Evolutionary conservation across 169 alveolate genomes (phyloP).

Genomic region (Plasmodium knowlesi): DNA sequence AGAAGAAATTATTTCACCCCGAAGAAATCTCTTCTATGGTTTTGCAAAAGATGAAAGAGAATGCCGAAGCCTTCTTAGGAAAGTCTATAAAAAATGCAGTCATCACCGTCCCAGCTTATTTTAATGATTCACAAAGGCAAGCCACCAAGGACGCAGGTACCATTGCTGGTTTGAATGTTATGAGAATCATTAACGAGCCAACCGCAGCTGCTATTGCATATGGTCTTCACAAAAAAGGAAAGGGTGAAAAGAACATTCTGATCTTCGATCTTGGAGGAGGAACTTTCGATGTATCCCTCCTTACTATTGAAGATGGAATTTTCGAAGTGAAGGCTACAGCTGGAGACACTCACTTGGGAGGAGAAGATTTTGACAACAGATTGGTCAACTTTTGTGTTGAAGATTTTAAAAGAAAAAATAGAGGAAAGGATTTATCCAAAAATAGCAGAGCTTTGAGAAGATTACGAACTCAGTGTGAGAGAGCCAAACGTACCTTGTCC

Average conservation of each 20-base stretch:
- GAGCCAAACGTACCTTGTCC: conserved; percentile 98
- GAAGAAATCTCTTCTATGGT: conserved; percentile 97
- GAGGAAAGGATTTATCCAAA: conserved; percentile 90
- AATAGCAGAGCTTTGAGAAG: conserved; percentile 95
- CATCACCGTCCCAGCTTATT: conserved; percentile 99
- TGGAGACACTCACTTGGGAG: conserved; percentile 99
- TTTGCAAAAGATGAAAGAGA: conserved; percentile 97
- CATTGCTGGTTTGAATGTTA: conserved; percentile 98
- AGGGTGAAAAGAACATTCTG: conserved; percentile 93
- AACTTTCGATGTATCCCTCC: conserved; percentile 97
- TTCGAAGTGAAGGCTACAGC: conserved; percentile 99
- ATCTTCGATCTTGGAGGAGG: conserved; percentile 99
- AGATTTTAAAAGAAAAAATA: conserved; percentile 94
- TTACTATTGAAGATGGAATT: conserved; percentile 97
- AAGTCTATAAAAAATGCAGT: conserved; percentile 96
- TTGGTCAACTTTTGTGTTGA: conserved; percentile 96
- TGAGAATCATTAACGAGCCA: conserved; percentile 98
- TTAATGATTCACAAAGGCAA: conserved; percentile 98
- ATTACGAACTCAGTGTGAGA: conserved; percentile 97
- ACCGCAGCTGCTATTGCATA: conserved; percentile 99
- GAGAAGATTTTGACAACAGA: conserved; percentile 99
- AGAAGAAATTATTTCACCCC: conserved; percentile 92
- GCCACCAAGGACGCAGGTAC: conserved; percentile 99
- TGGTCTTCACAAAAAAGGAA: conserved; percentile 95
- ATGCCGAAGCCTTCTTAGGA: conserved; percentile 97